Evolutionary conservation across 805 yeast species (phyloP), one percentile per base, ranked within the genome.

Genomic region (Tetrapisispora arboricola): DNA sequence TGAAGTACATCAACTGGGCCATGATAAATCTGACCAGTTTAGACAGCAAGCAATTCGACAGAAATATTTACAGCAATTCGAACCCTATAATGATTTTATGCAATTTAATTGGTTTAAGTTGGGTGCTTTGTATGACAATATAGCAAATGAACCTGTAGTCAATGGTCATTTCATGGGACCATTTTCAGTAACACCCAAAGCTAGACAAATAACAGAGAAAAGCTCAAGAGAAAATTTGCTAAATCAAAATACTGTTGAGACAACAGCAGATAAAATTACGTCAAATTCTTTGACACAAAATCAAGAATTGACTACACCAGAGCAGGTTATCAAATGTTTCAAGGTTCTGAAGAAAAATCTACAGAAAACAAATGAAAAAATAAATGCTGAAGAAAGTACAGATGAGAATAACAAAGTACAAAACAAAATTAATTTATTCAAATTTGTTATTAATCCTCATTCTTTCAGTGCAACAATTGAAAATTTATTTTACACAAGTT

Each of bases 401-500:
- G 13, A 11, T 13, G 29, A 16, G 7, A 15, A 11, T 21, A 17
- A 10, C 8, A 7, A 22, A 22, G 25, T 10, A 7, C 7, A 46
- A 55, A 16, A 65, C 61, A 32, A 55, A 12, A 67, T 86, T 8
- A 75, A 75, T 41, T 64, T 87, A 35, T 84, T 75, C 53, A 66
- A 69, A 45, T 79, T 83, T 49, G 72, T 84, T 38, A 65, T 88
- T 16, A 78, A 90, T 55, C 95, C 96, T 1, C 46, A 63, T 13
- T 80, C 90, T 6, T 88, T 80, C 59, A 67, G 82, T 1, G 87
- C 80, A 55, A 73, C 87, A 1, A 78, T 88, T 2, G 96, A 90
- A 57, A 86, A 85, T 54, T 61, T 90, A 51, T 88, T 88, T 52
- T 84, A 79, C 53, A 71, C 84, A 0, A 82, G 95, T 55, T 87